Evolutionary conservation across 2,329 filamentous ascomycete species (phyloP), one percentile per base, ranked within the genome.

Genomic region (Xylaria sp.): DNA sequence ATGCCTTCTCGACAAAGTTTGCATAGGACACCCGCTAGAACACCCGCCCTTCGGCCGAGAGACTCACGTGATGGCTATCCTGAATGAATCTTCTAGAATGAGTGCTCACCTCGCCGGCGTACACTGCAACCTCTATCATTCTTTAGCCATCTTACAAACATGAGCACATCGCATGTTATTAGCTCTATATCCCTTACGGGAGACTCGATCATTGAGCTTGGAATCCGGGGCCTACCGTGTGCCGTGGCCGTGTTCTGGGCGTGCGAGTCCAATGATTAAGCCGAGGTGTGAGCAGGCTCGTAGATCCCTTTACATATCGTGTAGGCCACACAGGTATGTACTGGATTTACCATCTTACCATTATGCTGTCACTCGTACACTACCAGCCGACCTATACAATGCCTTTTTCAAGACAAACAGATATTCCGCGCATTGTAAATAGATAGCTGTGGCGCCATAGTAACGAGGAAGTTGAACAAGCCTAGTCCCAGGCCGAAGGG

Each of bases 21-120:
- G n/a, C 17, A 19, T 34, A 36, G 64, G 42, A 64, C 50, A 55
- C 27, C 39, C 42, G 11, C 48, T 63, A 47, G 64, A 32, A 64
- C 50, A 55, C 27, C 39, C 42, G 7, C 48, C 59, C 55, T 50
- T 59, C 55, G 54, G 42, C 61, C 61, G 56, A 34, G 50, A 27
- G 51, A n/a, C 5, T 39, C 65, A 56, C 34, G 51, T 64, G 56
- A 65, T 45, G 17, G 21, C n/a, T 55, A n/a, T 58, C 19, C 50
- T 51, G 42, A 51, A 36, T 17, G 21, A 21, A 12, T 6, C 55
- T 45, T 30, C 32, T n/a, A 21, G 45, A 24, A 7, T 54, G n/a
- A 21, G 7, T 27, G 17, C 34, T 47, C 50, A 47, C 30, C 19
- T 61, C 21, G 34, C 30, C 7, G 14, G 42, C 8, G 24, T 14